Evolutionary conservation across 1,139 yeast genomes (phyloP).

Genomic region (Hemisphaericaspora xylofermentans): DNA sequence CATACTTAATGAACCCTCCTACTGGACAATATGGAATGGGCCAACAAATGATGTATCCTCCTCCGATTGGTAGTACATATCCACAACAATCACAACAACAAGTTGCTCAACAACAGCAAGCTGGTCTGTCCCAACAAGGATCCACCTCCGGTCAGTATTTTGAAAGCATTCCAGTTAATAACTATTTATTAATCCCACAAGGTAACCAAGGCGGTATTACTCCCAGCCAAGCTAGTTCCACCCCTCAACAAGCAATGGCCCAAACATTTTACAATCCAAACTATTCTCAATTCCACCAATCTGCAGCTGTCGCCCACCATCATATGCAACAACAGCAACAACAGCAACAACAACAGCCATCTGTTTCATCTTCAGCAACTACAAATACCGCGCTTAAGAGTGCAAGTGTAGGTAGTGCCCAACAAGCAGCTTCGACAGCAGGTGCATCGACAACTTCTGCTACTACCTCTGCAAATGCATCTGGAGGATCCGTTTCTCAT

Average conservation of each 20-base stretch:
- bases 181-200: conserved; percentile 19
- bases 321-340: conserved; percentile 7
- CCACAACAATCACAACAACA: conserved; percentile 8
- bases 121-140: conserved; percentile 12
- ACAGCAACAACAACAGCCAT: conserved; percentile 6
- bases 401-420: conserved; percentile 2
- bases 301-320: conserved; percentile 2
- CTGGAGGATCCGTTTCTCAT: not conserved
- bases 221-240: conserved; percentile 10
- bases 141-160: conserved; percentile 14
- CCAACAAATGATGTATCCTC: conserved; percentile 18
- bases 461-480: conserved; percentile 1
- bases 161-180: conserved; percentile 16
- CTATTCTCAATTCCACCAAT: conserved; percentile 13
- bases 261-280: conserved; percentile 9
- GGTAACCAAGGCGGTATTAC: conserved; percentile 8
- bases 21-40: conserved; percentile 20
- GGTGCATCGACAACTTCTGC: conserved; percentile 7
- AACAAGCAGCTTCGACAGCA: conserved; percentile 9
- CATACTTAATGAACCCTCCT: conserved; percentile 14
- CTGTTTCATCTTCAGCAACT: conserved; percentile 2
- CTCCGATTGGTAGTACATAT: conserved; percentile 7
- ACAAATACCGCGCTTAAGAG: not conserved
- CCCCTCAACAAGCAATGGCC: conserved; percentile 11
- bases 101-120: conserved; percentile 4